These are phyloP conservation scores for Funneliformis caledonium DNA, from an alignment of 371 early-diverging fungal species.

Conservation along the genomic window DNA sequence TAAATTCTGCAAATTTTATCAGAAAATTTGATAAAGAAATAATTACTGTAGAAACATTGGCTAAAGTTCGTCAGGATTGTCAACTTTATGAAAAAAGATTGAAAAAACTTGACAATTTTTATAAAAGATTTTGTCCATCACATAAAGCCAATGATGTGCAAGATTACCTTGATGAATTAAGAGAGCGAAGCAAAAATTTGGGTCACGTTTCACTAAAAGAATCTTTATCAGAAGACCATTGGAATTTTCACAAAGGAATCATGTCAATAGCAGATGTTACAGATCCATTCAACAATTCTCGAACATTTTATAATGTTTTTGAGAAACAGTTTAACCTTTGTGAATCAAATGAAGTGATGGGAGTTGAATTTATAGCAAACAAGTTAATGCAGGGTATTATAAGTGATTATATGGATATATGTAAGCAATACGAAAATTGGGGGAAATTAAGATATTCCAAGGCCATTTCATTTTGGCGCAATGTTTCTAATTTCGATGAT, in stretches of 20 bases:
- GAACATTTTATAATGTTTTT: slow-evolving; percentile 27
- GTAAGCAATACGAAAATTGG: slow-evolving; percentile 8
- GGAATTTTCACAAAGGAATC: neutral
- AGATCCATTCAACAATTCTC: slow-evolving; percentile 8
- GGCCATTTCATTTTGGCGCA: slow-evolving; percentile 8
- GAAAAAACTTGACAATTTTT: slow-evolving; percentile 10
- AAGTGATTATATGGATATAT: neutral
- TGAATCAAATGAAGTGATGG: neutral
- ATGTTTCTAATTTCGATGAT: neutral
- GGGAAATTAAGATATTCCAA: neutral
- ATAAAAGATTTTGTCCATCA: slow-evolving; percentile 12
- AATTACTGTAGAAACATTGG: neutral
- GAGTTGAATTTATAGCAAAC: slow-evolving; percentile 1
- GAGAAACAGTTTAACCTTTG: neutral
- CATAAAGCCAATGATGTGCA: slow-evolving; percentile 6
- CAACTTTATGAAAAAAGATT: slow-evolving; percentile 13
- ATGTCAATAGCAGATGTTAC: neutral
- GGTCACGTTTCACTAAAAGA: neutral
- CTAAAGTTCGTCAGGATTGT: neutral
- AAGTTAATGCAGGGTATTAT: neutral
- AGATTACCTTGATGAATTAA: slow-evolving; percentile 7
- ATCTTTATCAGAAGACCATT: neutral
- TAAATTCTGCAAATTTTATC: neutral
- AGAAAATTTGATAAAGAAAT: neutral
- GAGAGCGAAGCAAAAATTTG: too few species aligned